Conservation (phyloP, 768 basidiomycete species). For the Pleurotus tuber-regium region DNA sequence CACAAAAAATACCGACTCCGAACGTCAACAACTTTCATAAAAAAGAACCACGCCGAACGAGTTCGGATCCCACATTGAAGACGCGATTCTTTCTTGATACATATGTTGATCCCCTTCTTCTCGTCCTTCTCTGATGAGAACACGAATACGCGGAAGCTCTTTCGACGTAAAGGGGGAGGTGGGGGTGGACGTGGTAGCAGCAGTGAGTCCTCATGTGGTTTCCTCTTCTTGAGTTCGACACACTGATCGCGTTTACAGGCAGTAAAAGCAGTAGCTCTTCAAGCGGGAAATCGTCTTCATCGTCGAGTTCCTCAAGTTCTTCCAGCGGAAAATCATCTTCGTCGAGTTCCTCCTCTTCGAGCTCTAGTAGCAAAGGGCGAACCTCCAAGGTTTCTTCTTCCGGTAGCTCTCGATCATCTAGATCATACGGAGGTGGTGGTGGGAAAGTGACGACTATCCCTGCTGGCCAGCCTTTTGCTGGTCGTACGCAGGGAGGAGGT, state of each 20-base stretch:
- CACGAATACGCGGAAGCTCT: slow-evolving; percentile 5
- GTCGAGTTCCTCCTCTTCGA: slow-evolving; percentile 14
- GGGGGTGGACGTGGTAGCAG: slow-evolving; percentile 26
- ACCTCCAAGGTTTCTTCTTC: slow-evolving; percentile 10
- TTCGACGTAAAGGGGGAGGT: slow-evolving; percentile 16
- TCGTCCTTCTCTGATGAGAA: slow-evolving; percentile 7
- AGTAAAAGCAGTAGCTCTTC: not conserved
- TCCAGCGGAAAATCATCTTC: not conserved
- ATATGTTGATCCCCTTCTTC: slow-evolving; percentile 11
- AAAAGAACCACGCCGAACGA: too few species aligned
- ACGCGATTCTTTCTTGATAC: not conserved
- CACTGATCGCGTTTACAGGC: not conserved
- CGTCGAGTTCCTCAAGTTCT: slow-evolving; percentile 2
- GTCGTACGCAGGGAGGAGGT: slow-evolving; percentile 52
- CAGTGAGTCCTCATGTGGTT: slow-evolving; percentile 14
- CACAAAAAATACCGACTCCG: too few species aligned
- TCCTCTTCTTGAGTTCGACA: not conserved
- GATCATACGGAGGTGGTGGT: slow-evolving; percentile 27
- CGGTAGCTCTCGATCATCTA: slow-evolving; percentile 15
- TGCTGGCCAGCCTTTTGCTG: slow-evolving; percentile 41
- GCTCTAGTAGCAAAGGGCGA: slow-evolving; percentile 12
- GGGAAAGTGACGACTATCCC: slow-evolving; percentile 35
- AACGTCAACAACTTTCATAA: too few species aligned
- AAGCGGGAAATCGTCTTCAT: not conserved
- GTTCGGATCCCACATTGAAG: too few species aligned